These are phyloP conservation scores for Rhizophora mangle DNA, from an alignment of 345 rosid species.

Conservation along the genomic window DNA sequence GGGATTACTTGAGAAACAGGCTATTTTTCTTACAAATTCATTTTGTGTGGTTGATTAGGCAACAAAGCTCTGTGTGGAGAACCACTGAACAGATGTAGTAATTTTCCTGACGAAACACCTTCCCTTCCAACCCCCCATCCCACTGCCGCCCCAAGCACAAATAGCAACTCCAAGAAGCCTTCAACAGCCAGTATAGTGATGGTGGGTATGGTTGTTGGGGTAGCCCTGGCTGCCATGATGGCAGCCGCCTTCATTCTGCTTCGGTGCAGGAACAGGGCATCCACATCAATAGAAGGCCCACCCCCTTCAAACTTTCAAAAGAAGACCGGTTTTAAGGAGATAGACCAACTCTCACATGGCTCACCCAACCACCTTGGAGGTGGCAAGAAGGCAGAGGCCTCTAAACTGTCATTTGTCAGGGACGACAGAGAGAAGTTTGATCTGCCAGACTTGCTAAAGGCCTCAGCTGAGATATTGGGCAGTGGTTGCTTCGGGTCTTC, in stretches of 20 bases:
- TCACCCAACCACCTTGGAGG: constrained; percentile 21
- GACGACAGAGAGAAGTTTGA: constrained; percentile 73
- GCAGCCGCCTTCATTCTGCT: constrained; percentile 15
- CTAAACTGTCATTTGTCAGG: constrained; percentile 57
- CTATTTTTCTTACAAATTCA: not conserved
- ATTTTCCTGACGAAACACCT: not conserved
- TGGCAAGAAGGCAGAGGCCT: constrained; percentile 30
- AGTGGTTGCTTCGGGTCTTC: constrained; percentile 85
- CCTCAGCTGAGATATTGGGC: constrained; percentile 87
- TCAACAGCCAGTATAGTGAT: constrained; percentile 20
- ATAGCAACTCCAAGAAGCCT: constrained; percentile 2
- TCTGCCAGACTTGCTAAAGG: constrained; percentile 65
- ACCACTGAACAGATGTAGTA: constrained; percentile 35
- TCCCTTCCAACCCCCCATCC: not conserved
- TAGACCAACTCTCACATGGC: constrained; percentile 6
- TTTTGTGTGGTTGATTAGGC: constrained; percentile 38
- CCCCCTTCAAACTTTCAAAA: constrained; percentile 41
- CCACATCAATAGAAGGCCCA: constrained; percentile 37
- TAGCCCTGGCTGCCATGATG: constrained; percentile 25
- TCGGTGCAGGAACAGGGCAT: constrained; percentile 13
- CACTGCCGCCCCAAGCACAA: not conserved
- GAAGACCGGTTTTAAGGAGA: constrained; percentile 41
- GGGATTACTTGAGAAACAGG: too few relatives aligned
- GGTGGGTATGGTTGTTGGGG: constrained; percentile 22
- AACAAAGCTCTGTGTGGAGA: constrained; percentile 66